These are phyloP conservation scores for Aspergillus sp. DNA, from an alignment of 2,329 filamentous ascomycete species.

Conservation along the genomic window DNA sequence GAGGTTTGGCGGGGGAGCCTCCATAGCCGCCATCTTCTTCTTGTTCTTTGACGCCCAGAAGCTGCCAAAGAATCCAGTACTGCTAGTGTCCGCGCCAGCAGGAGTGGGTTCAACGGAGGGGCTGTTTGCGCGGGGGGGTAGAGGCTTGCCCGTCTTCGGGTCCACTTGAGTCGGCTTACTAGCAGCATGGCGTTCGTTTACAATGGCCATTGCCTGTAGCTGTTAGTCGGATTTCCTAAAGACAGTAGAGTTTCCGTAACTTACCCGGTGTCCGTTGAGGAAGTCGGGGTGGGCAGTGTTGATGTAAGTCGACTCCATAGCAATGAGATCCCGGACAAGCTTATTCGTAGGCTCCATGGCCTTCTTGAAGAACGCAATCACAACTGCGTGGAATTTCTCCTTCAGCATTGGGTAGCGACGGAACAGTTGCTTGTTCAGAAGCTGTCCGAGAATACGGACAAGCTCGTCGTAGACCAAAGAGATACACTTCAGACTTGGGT, in stretches of 20 bases:
- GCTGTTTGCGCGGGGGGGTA: slow-evolving; percentile 74
- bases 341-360: slow-evolving; percentile 98
- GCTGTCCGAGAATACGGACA: slow-evolving; percentile 88
- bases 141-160: slow-evolving; percentile 95
- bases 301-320: slow-evolving; percentile 96
- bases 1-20: slow-evolving; percentile 84
- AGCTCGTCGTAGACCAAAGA: slow-evolving; percentile 96
- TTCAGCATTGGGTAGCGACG: slow-evolving; percentile 90
- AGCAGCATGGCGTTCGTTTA: slow-evolving; percentile 85
- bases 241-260: slow-evolving; percentile 24
- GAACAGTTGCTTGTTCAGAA: slow-evolving; percentile 86
- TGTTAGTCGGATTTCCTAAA: slow-evolving; percentile 18
- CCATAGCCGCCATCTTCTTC: slow-evolving; percentile 99
- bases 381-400: slow-evolving; percentile 93
- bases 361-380: slow-evolving; percentile 96
- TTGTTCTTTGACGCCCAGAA: slow-evolving; percentile 99
- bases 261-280: slow-evolving; percentile 84
- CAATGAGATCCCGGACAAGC: slow-evolving; percentile 85
- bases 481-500: slow-evolving; percentile 95
- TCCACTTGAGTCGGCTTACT: slow-evolving; percentile 90
- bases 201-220: slow-evolving; percentile 84
- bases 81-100: slow-evolving; percentile 47
- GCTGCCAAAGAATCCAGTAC: slow-evolving; percentile 87
- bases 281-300: slow-evolving; percentile 99
- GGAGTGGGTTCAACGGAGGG: slow-evolving; percentile 61